These are phyloP conservation scores for Blumeria hordei DNA, from an alignment of 2,329 filamentous ascomycete genomes.

Conservation along the genomic window DNA sequence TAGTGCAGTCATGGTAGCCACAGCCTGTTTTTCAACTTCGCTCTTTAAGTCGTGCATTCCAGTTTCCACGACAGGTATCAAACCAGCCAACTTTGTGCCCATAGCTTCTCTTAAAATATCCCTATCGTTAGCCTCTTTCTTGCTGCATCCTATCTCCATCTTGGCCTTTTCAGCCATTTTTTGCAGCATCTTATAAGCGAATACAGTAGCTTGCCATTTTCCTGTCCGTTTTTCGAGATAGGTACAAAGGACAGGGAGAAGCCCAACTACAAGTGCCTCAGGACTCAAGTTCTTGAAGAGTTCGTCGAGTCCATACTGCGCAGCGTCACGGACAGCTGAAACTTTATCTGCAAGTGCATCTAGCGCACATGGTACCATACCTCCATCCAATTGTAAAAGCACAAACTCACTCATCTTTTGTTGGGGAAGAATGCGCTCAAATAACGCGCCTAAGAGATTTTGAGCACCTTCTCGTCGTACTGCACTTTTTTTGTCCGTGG, in stretches of 20 bases:
- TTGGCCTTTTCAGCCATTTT: slow-evolving; percentile 90
- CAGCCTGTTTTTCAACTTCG: slow-evolving; percentile 73
- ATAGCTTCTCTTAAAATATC: slow-evolving; percentile 76
- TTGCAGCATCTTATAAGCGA: slow-evolving; percentile 61
- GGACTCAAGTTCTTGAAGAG: slow-evolving; percentile 57
- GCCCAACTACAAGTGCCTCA: slow-evolving; percentile 60
- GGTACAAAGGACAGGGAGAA: slow-evolving; percentile 49
- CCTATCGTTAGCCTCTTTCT: slow-evolving; percentile 69
- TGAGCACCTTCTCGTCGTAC: slow-evolving; percentile 72
- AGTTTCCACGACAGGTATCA: slow-evolving; percentile 77
- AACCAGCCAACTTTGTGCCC: slow-evolving; percentile 61
- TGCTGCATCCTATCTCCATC: slow-evolving; percentile 51
- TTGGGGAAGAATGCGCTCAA: slow-evolving; percentile 64
- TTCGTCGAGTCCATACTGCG: slow-evolving; percentile 81
- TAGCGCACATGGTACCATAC: slow-evolving; percentile 46
- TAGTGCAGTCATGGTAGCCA: slow-evolving; percentile 75
- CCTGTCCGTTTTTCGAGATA: slow-evolving; percentile 69
- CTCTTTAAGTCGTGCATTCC: slow-evolving; percentile 93
- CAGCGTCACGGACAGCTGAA: slow-evolving; percentile 65
- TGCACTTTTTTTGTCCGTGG: slow-evolving; percentile 80
- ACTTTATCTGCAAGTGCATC: slow-evolving; percentile 83
- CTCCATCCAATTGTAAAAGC: slow-evolving; percentile 60
- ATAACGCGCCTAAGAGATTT: slow-evolving; percentile 80
- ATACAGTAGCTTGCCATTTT: slow-evolving; percentile 94
- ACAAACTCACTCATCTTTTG: slow-evolving; percentile 60